Conservation (phyloP, 495 filamentous ascomycete species). For the Talaromyces stipitatus region DNA sequence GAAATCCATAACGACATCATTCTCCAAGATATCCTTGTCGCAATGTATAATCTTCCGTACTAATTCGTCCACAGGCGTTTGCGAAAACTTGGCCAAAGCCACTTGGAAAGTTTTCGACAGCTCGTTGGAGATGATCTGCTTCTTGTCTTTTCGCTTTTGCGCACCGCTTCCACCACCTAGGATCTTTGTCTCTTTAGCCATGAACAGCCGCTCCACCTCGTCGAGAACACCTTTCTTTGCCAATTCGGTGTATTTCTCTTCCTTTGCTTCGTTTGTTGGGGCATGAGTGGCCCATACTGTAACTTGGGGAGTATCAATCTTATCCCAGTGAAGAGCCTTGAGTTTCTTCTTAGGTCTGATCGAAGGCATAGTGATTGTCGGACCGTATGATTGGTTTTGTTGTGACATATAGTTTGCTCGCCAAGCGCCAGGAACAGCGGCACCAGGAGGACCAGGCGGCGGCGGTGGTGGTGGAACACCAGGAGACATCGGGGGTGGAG, state of each 20-base stretch:
- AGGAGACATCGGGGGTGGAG: constrained; percentile 45
- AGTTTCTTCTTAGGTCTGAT: constrained; percentile 97
- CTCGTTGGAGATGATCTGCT: constrained; percentile 90
- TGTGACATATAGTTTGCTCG: constrained; percentile 42
- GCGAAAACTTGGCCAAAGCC: constrained; percentile 81
- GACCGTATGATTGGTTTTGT: constrained; percentile 27
- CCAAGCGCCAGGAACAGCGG: constrained; percentile 51
- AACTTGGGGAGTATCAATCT: constrained; percentile 86
- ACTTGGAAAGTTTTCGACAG: constrained; percentile 91
- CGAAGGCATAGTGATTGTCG: constrained; percentile 55
- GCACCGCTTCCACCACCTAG: constrained; percentile 54
- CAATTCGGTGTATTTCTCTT: constrained; percentile 91
- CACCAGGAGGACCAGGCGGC: constrained; percentile 43
- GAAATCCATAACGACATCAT: constrained; percentile 95
- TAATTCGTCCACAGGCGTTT: constrained; percentile 70
- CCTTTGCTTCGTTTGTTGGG: constrained; percentile 71
- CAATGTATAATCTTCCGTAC: constrained; percentile 93
- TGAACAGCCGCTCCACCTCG: constrained; percentile 93
- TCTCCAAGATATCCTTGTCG: constrained; percentile 85
- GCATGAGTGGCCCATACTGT: constrained; percentile 92
- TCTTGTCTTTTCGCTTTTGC: constrained; percentile 84
- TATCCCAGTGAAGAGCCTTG: constrained; percentile 98
- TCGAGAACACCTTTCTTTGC: constrained; percentile 90
- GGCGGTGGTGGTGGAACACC: constrained; percentile 45
- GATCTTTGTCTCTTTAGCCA: constrained; percentile 94